Base-by-base conservation (phyloP, 208 protist genomes). In the Trypanosoma avium region DNA sequence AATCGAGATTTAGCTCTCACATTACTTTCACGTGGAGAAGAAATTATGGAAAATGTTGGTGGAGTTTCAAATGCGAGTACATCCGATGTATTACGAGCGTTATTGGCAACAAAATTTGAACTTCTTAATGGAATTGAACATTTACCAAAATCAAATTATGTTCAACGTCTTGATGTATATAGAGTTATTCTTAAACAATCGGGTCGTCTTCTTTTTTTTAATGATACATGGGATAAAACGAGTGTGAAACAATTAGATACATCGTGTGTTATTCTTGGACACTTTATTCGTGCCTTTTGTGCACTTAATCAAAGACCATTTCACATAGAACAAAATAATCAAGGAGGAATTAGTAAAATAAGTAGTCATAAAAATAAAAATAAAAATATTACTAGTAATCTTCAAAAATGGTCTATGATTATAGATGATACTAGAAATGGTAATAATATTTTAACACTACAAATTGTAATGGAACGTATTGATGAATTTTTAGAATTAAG, bases 241-340 rank as follows among this genome's bases (percentile, higher is more conserved):
- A 79, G 89, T 66, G 73, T 89, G 24, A 13, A 75, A 27, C 81
- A 89, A 70, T 24, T 95, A 10, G 89, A 95, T 73, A 86, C 79
- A 33, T 19, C 78, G 0, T 90, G 78, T 59, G 85, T 94, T 0
- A 70, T 94, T 26, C 32, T 92, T 2, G 81, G 59, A 0, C 82
- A 94, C 73, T 94, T 94, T 77, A 49, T 92, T 32, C 79, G 82
- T 54, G 77, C 86, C 4, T 94, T 90, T 63, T 87, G 76, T 56
- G 75, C 80, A 15, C 58, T 94, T 27, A 65, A 91, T 61, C 77
- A 70, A 19, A 49, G 46, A 13, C 81, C 88, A 21, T 94, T 94
- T 52, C 77, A 92, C 58, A 36, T 60, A 46, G 49, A 67, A 0
- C 62, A 70, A 15, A 35, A 38, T 32, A n/a, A n/a, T n/a, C n/a